These are phyloP conservation scores for Trametopsis cervina DNA, from an alignment of 768 basidiomycete species.

Conservation along the genomic window DNA sequence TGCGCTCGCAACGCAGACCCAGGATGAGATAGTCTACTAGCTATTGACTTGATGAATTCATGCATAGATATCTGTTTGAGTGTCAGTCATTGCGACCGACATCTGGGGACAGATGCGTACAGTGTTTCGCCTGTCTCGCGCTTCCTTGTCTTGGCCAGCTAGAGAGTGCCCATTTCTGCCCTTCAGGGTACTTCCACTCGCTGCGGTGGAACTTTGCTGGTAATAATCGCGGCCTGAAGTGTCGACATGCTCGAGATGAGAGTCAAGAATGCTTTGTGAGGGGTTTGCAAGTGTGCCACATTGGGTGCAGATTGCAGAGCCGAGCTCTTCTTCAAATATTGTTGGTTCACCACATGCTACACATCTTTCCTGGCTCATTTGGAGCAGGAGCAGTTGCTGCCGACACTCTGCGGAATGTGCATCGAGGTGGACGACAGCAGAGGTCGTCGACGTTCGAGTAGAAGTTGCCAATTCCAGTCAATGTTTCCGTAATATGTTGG, in stretches of 20 bases:
- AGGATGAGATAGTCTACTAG: constrained; percentile 49
- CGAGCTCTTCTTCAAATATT: constrained; percentile 49
- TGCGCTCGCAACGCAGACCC: constrained; percentile 61
- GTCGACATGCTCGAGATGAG: constrained; percentile 32
- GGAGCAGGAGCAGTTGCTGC: not conserved
- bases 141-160: constrained; percentile 59
- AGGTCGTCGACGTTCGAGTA: too few species aligned
- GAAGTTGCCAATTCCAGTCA: too few species aligned
- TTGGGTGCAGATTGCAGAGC: constrained; percentile 56
- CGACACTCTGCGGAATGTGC: too few species aligned
- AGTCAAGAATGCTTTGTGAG: constrained; percentile 51
- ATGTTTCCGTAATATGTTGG: too few species aligned
- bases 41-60: constrained; percentile 53
- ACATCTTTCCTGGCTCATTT: constrained; percentile 32
- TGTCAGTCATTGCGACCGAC: too few species aligned
- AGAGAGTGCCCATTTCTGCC: constrained; percentile 52
- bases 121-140: constrained; percentile 54
- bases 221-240: constrained; percentile 27
- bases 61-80: constrained; percentile 56
- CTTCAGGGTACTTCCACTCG: constrained; percentile 32
- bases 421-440: too few species aligned
- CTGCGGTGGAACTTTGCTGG: constrained; percentile 21
- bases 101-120: constrained; percentile 29
- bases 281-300: constrained; percentile 70
- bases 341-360: constrained; percentile 46